Evolutionary conservation across 2,329 filamentous ascomycete species (phyloP), one percentile per base, ranked within the genome.

Genomic region (Calonectria hawksworthii): DNA sequence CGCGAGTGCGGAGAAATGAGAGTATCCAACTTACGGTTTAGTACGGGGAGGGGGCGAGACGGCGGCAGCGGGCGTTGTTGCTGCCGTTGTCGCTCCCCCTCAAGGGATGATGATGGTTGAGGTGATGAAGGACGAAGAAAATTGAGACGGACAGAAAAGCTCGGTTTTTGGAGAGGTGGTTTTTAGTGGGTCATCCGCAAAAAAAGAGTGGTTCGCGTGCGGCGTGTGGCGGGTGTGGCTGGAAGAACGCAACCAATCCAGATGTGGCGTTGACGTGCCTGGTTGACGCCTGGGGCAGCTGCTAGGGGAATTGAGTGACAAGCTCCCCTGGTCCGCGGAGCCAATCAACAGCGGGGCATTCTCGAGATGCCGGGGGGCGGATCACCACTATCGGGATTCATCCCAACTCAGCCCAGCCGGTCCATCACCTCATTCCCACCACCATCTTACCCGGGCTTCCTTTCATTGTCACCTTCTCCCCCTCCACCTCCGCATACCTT

Each of bases 381-480:
- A 51, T 56, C 72, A 74, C 74, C 68, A 64, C 64, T 72, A 70
- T 69, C 74, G 76, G 56, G 66, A 75, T 74, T 68, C 69, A 71
- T 79, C 70, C 69, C 36, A 63, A 54, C 61, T 18, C 52, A 67
- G 71, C 56, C 30, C 59, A 63, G 56, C 32, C 56, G 34, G 23
- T 23, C 38, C 56, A 72, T 79, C 75, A 78, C 75, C 72, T 74
- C 74, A 75, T 73, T 70, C 66, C 56, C 56, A 71, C 56, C 56
- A 71, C 64, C 56, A 63, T 41, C 36, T 68, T 28, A 68, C 52
- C 32, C 26, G 56, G 44, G 13, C n/a, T 26, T 52, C 30, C 30
- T 32, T 34, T 26, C 23, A 52, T 38, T 50, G 56, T 70, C 56
- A 26, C 44, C 64, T 51, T 50, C 23, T 5, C 44, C 63, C 41